These are phyloP conservation scores for Paramecium sexaurelia DNA, from an alignment of 73 alveolate genomes.

Conservation along the genomic window DNA sequence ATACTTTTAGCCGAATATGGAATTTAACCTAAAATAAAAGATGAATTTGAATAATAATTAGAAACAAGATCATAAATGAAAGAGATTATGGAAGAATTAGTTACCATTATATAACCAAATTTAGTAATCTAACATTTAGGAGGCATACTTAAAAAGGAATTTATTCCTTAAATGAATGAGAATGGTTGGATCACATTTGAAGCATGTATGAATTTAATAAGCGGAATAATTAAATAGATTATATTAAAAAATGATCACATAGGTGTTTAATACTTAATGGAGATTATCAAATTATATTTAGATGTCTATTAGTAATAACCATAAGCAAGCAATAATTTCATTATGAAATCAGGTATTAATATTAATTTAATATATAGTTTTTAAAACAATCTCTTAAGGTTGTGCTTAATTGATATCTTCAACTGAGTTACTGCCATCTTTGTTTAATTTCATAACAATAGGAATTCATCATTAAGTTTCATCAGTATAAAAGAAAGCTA, in stretches of 20 bases:
- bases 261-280: slow-evolving; percentile 4
- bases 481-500: slow-evolving; percentile 1
- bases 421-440: not conserved
- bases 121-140: not conserved
- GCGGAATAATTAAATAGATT: slow-evolving; percentile 21
- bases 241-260: slow-evolving; percentile 17
- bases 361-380: not conserved
- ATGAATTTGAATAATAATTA: not conserved
- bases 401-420: slow-evolving; percentile 20
- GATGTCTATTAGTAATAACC: not conserved
- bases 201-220: slow-evolving; percentile 5
- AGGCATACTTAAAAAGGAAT: not conserved
- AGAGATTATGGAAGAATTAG: slow-evolving; percentile 40
- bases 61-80: not conserved
- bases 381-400: not conserved
- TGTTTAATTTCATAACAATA: slow-evolving; percentile 19
- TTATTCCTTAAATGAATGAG: not conserved
- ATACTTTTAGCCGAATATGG: not conserved
- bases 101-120: slow-evolving; percentile 4
- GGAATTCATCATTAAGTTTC: not conserved
- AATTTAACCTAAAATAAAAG: not conserved
- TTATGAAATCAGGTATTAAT: slow-evolving; percentile 24
- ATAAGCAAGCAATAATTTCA: not conserved
- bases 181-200: slow-evolving; percentile 34
- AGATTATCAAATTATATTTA: not conserved